Conservation (phyloP, 108 stramenopile species). For the Seminavis robusta region DNA sequence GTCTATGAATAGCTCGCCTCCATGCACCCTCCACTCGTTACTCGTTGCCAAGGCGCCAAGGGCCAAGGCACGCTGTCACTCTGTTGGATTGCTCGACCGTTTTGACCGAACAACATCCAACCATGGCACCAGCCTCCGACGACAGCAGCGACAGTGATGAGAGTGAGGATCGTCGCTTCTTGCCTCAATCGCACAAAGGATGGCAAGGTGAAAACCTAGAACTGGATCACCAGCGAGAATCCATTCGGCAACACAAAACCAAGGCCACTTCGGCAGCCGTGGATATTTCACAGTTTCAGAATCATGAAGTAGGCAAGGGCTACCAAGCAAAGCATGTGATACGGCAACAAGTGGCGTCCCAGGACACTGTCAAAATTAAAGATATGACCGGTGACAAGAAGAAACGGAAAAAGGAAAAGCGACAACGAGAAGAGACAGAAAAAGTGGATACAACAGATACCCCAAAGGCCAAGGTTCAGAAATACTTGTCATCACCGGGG, state of each 20-base stretch:
- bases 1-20: too few relatives aligned
- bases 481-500: constrained; percentile 53
- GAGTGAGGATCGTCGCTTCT: too few relatives aligned
- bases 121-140: too few relatives aligned
- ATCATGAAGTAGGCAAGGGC: constrained; percentile 71
- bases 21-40: too few relatives aligned
- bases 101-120: too few relatives aligned
- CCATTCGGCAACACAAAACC: neutral
- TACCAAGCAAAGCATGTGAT: constrained; percentile 85
- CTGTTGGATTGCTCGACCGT: too few relatives aligned
- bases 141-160: too few relatives aligned
- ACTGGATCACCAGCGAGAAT: constrained; percentile 36
- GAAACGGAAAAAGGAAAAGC: constrained; percentile 4
- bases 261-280: constrained; percentile 35
- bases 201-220: constrained; percentile 59
- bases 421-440: constrained; percentile 5
- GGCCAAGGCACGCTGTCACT: too few relatives aligned
- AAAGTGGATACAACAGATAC: neutral
- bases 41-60: too few relatives aligned
- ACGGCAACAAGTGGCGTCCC: constrained; percentile 42
- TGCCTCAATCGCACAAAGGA: too few relatives aligned
- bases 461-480: constrained; percentile 12
- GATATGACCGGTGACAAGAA: constrained; percentile 41
- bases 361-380: constrained; percentile 8
- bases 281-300: constrained; percentile 74